These are phyloP conservation scores for Malus domestica DNA, from an alignment of 306 rosid species.

Conservation along the genomic window DNA sequence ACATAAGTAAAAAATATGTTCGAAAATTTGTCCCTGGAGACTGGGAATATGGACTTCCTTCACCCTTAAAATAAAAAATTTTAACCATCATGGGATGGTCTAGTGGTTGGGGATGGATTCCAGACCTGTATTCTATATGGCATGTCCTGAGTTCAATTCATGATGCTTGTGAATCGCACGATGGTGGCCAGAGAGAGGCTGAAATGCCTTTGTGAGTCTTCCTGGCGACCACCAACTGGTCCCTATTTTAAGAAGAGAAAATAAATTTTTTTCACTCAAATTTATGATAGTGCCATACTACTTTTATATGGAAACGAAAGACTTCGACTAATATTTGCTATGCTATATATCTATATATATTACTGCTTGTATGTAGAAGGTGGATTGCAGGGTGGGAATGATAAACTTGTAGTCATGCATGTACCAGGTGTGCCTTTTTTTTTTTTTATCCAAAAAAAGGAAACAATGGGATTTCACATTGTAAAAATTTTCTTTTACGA, in stretches of 20 bases:
- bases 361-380: neutral
- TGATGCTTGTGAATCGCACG: too few species aligned
- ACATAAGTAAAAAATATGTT: neutral
- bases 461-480: neutral
- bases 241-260: neutral
- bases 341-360: neutral
- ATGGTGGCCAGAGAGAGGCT: too few species aligned
- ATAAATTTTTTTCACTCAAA: neutral
- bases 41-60: neutral
- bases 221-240: too few species aligned
- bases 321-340: neutral
- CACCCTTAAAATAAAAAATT: neutral
- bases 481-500: neutral
- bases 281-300: neutral
- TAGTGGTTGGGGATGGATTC: too few species aligned
- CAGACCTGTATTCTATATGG: too few species aligned
- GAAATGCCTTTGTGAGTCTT: too few species aligned
- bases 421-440: neutral
- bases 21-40: neutral
- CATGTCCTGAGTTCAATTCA: fast-evolving
- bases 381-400: neutral
- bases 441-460: neutral
- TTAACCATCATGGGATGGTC: too few species aligned
- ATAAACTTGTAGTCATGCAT: neutral
- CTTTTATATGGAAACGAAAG: neutral